Base-by-base conservation (phyloP, 768 basidiomycete species). In the Pulveroboletus frians region DNA sequence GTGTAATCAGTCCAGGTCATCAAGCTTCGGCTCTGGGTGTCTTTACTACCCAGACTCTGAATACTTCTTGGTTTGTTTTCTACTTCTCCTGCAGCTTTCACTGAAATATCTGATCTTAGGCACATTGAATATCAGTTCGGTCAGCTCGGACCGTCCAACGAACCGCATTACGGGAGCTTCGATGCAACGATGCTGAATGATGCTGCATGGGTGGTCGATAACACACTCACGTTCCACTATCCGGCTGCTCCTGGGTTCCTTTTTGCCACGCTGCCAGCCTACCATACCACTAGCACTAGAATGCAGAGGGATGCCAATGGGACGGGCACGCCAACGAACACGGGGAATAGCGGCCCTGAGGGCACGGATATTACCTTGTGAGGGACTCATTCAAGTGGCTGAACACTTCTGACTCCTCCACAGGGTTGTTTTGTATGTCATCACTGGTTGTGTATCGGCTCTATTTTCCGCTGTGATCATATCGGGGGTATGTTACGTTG, bases 381-480 rank as follows among this genome's bases (percentile, higher is more conserved):
- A 59, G 77, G 55, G 27, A n/a, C 34, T 46, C 50, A 14, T 41
- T 39, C 43, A 18, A 38, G 46, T 48, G 39, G 23, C 18, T 51
- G 21, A 34, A 23, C 23, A 11, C 15, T 43, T 29, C 40, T 67
- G 42, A 62, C 40, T 5, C 36, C n/a, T 47, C 36, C 32, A 18
- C 32, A 67, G 88, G 89, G 85, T 91, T 47, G 76, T 91, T 26
- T 72, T 91, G 17, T 95, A 95, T 62, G 81, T 82, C 4, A 91
- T 95, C 57, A 92, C 91, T 1, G 93, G 90, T 4, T 84, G 88
- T 54, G 91, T 97, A 34, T 88, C 89, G 20, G 80, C 81, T 21
- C 72, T 93, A 18, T 94, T 96, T 69, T 81, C 83, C 53, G 70
- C 88, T 39, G 91, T 96, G 51, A 87, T 96, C 54, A 69, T 92